Conservation (phyloP, 495 filamentous ascomycete species). For the Collariella sp. region DNA sequence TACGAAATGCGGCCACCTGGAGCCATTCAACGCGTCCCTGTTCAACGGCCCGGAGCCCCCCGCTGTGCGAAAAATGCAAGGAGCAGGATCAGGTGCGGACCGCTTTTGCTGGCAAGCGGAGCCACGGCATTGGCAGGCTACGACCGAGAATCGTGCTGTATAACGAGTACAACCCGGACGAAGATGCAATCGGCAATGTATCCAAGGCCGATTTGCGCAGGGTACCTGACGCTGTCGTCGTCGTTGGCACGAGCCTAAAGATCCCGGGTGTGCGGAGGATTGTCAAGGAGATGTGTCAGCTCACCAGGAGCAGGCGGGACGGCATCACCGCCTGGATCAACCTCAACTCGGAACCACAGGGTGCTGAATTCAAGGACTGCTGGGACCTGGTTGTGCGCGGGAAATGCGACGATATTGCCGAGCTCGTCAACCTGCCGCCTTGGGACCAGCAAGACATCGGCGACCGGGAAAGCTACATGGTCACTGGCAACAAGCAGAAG, state of each 20-base stretch:
- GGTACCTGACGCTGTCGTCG: conserved; percentile 82
- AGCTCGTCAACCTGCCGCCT: conserved; percentile 57
- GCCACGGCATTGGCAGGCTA: conserved; percentile 85
- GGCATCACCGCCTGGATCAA: conserved; percentile 96
- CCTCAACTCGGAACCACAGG: conserved; percentile 67
- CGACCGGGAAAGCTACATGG: conserved; percentile 29
- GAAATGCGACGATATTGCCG: conserved; percentile 81
- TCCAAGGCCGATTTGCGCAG: conserved; percentile 74
- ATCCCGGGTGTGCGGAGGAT: conserved; percentile 86
- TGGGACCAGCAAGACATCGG: conserved; percentile 60
- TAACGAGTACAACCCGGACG: conserved; percentile 94
- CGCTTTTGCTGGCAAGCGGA: conserved; percentile 73
- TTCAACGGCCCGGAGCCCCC: conserved; percentile 80
- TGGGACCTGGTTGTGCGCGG: conserved; percentile 87
- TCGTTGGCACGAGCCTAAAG: conserved; percentile 91
- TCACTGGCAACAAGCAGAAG: conserved; percentile 34
- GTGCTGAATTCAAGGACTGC: conserved; percentile 79
- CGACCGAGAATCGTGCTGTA: conserved; percentile 93
- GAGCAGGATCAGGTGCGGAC: conserved; percentile 67
- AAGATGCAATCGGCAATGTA: conserved; percentile 88
- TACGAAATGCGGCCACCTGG: conserved; percentile 74
- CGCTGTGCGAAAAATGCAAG: conserved; percentile 68
- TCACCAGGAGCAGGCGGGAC: conserved; percentile 68
- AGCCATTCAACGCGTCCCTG: conserved; percentile 63
- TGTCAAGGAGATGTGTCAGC: conserved; percentile 79